Evolutionary conservation across 352 stramenopile species (phyloP).

Genomic region (Phytophthora pini): DNA sequence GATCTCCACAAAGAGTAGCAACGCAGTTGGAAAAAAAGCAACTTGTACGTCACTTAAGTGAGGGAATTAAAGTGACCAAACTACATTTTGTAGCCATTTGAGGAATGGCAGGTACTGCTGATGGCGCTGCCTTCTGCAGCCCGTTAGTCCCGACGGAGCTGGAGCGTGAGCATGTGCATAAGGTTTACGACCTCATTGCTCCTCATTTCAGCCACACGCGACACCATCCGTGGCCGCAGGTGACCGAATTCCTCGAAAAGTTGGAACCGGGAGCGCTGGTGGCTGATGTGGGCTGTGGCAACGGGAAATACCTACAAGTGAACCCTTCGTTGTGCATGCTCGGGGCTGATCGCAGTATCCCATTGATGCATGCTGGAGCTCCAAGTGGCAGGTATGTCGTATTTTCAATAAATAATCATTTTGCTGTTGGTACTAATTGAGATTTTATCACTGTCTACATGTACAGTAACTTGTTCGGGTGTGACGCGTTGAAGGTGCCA

Average conservation of each 20-base stretch:
- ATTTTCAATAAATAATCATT: background rate
- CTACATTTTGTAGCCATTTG: conserved; percentile 24
- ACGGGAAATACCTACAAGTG: conserved; percentile 83
- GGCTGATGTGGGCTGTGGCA: conserved; percentile 82
- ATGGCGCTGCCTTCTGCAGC: conserved; percentile 13
- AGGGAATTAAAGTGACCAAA: conserved; percentile 12
- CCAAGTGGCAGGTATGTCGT: conserved; percentile 42
- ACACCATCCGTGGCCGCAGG: conserved; percentile 82
- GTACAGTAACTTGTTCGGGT: conserved; percentile 66
- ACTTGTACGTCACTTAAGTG: conserved; percentile 26
- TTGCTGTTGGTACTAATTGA: conserved; percentile 3
- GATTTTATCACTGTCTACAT: background rate
- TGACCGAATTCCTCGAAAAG: conserved; percentile 61
- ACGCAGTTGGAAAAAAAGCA: conserved; percentile 1
- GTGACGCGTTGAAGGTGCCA: conserved; percentile 72
- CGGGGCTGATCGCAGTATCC: conserved; percentile 77
- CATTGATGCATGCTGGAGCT: conserved; percentile 63
- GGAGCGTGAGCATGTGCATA: conserved; percentile 83
- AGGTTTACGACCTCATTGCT: conserved; percentile 87
- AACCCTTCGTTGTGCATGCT: conserved; percentile 72
- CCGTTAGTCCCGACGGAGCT: conserved; percentile 56
- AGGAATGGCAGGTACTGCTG: conserved; percentile 14
- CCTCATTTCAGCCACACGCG: conserved; percentile 87
- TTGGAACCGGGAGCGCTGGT: conserved; percentile 64
- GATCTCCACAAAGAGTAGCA: conserved; percentile 17